Base-by-base conservation (phyloP, 2,329 filamentous ascomycete genomes). In the Ciborinia camelliae region DNA sequence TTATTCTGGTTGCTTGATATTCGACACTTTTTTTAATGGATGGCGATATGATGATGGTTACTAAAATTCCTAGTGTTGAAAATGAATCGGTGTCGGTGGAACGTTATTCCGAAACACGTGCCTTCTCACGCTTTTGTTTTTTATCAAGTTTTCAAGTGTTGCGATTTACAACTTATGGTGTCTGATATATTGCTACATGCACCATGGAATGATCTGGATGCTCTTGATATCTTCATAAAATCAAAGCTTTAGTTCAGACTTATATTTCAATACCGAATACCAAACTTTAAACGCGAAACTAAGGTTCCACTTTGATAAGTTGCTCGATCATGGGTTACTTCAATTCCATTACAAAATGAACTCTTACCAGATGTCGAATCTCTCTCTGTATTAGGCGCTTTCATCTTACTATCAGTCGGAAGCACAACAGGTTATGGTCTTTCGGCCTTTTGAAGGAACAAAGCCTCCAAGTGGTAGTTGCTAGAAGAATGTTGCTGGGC, bases 11-110 rank as follows among this genome's bases (percentile, higher is more conserved):
- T 62, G n/a, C 37, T 53, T 14, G 28, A 32, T 53, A 23, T 53
- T 41, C 23, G 8, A 26, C 28, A 51, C 18, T 47, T 63, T 62
- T 62, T 57, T 35, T n/a, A 35, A 63, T 57, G 14, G 50, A 63
- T 63, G 60, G 60, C 50, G 30, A 63, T 63, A 57, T 63, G 50
- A 55, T 62, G 60, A 47, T 63, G 45, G 50, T 41, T 62, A 35
- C 28, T 57, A 55, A 63, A 63, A 63, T 55, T 63, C 39, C 58
- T 61, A 50, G 32, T 15, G 47, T 2, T 28, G 45, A 43, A 61
- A 61, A 30, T 61, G 45, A 28, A 39, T 26, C 30, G 55, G 55
- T 12, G 8, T 9, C 55, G 55, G 55, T 20, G 12, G 23, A 59
- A 59, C 20, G 30, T 35, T 59, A 47, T 35, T 59, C 55, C 55